phyloP scores from a whole-genome alignment of 73 alveolate species.

The Paramecium octaurelia region DNA sequence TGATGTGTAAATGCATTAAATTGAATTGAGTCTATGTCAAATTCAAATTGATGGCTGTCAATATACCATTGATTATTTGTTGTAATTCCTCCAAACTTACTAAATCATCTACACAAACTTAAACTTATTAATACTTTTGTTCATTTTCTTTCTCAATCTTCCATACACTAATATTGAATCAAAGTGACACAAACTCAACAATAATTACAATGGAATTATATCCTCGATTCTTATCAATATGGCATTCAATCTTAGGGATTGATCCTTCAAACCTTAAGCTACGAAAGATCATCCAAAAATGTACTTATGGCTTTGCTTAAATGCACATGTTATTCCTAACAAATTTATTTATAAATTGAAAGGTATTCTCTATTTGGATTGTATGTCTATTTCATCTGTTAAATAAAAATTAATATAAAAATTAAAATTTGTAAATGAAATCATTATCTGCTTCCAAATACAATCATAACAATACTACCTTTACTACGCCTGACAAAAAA shows the following conservation, averaged over 20 bases:
- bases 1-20: background rate
- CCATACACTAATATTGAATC: background rate
- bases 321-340: slow-evolving; percentile 37
- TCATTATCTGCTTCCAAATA: background rate
- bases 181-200: background rate
- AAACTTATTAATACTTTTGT: slow-evolving; percentile 18
- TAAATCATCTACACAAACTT: background rate
- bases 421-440: background rate
- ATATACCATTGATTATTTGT: slow-evolving; percentile 11
- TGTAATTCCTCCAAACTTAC: slow-evolving; percentile 6
- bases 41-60: slow-evolving; percentile 3
- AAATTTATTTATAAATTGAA: slow-evolving; percentile 1
- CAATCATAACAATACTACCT: background rate
- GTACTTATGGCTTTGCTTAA: slow-evolving; percentile 11
- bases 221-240: background rate
- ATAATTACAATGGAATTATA: slow-evolving; percentile 20
- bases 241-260: background rate
- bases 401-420: background rate
- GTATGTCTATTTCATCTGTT: background rate
- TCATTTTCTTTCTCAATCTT: slow-evolving; percentile 8
- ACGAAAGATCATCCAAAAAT: background rate
- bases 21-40: slow-evolving; percentile 9
- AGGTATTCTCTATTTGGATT: slow-evolving; percentile 38
- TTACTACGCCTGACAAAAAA: background rate
- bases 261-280: slow-evolving; percentile 5